These are phyloP conservation scores for Syzygium oleosum DNA, from an alignment of 345 rosid species.

Conservation along the genomic window DNA sequence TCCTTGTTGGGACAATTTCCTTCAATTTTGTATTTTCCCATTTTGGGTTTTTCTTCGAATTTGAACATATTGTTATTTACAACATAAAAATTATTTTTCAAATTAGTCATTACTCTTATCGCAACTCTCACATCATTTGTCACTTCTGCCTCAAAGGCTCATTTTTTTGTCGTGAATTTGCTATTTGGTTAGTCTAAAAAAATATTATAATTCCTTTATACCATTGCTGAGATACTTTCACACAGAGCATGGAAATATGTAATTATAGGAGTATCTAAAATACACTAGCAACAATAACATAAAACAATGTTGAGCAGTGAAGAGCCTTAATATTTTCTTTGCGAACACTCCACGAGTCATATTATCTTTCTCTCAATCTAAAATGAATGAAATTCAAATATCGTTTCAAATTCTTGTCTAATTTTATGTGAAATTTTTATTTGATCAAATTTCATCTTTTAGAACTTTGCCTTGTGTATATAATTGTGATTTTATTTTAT, in stretches of 20 bases:
- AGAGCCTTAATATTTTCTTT: background rate
- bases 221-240: background rate
- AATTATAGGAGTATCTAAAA: background rate
- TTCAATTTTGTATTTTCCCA: background rate
- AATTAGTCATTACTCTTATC: background rate
- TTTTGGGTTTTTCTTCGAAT: background rate
- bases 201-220: background rate
- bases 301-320: background rate
- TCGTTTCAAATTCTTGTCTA: no score
- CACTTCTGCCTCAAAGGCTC: background rate
- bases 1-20: background rate
- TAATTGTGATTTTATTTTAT: no score
- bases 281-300: background rate
- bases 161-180: background rate
- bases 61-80: background rate
- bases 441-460: no score
- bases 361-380: background rate
- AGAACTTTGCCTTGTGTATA: no score
- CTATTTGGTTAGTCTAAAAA: background rate
- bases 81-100: background rate
- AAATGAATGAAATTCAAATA: no score
- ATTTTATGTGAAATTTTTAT: no score
- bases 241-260: background rate
- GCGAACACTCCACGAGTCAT: background rate
- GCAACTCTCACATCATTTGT: background rate